Evolutionary conservation across 371 early-diverging fungal species (phyloP).

Genomic region (Syncephalastrum contaminatum): DNA sequence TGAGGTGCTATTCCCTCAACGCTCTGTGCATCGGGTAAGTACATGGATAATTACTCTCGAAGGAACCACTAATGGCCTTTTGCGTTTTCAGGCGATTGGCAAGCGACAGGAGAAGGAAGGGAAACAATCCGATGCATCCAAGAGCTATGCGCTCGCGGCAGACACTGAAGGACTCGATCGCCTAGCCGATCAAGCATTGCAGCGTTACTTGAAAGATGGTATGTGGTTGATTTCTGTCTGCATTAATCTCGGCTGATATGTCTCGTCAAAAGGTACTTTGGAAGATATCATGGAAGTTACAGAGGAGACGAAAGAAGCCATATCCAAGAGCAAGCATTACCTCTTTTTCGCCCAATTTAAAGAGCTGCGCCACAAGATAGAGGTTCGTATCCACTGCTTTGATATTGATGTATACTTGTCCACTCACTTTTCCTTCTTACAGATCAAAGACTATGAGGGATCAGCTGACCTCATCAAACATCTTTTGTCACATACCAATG

Average conservation of each 20-base stretch:
- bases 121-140: conserved; percentile 15
- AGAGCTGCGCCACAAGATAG: conserved; percentile 10
- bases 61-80: too few species aligned
- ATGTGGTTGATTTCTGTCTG: not conserved
- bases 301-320: conserved; percentile 6
- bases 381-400: conserved; percentile 4
- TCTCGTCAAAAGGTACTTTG: conserved; percentile 9
- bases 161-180: conserved; percentile 22
- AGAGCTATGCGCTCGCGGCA: conserved; percentile 24
- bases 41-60: too few species aligned
- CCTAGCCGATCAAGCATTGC: conserved; percentile 17
- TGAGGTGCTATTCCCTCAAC: not conserved
- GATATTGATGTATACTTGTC: not conserved
- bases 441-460: conserved; percentile 4
- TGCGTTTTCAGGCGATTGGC: too few species aligned
- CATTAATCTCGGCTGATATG: too few species aligned
- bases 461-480: conserved; percentile 9
- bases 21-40: too few species aligned
- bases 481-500: conserved; percentile 8
- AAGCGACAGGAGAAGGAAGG: conserved; percentile 13
- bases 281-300: conserved; percentile 13
- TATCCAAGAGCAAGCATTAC: conserved; percentile 21
- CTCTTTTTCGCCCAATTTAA: conserved; percentile 19
- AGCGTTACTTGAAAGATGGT: conserved; percentile 21
- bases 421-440: not conserved